Evolutionary conservation across 345 rosid species (phyloP), one percentile per base, ranked within the genome.

Genomic region (Brassica incana): DNA sequence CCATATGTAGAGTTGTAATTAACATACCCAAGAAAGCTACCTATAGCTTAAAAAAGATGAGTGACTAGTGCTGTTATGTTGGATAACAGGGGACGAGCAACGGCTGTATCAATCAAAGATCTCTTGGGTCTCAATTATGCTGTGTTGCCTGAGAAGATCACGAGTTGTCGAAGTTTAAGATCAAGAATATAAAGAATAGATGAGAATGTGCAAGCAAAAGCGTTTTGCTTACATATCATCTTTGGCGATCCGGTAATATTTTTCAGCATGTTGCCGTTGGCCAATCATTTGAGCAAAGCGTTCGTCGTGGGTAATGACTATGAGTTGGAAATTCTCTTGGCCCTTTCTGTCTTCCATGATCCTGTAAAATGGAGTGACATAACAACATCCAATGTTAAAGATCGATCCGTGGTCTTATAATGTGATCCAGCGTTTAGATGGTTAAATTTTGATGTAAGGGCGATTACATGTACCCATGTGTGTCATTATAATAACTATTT

Each of bases 321-420:
- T 95, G 80, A 95, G 89, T 80, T 95, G 99, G 83, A 95, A 95
- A 85, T 95, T 95, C 81, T 95, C 98, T 77, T 95, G 99, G 65
- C 94, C 97, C 72, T 91, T 95, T 30, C 98, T 89, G 48, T 91
- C 97, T 72, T 95, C 98, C 98, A 93, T 91, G 77, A 93, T 95
- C 85, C 98, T 92, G 82, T 32, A 79, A 12, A n/a, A 83, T 78
- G 20, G 71, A 63, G 56, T 14, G 29, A 69, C 11, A 69, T 14
- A 18, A 69, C 38, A 27, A 16, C 20, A 74, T 61, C 33, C 70
- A 73, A 33, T 67, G 62, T 45, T 45, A 30, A 73, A 48, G 58
- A 73, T 62, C 69, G 58, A 73, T 62, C 69, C 32, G 16, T 36
- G 50, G 8, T 69, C 61, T 25, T 74, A 16, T 8, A 54, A 61